These are phyloP conservation scores for Botryotinia calthae DNA, from an alignment of 2,329 filamentous ascomycete species.

Conservation along the genomic window DNA sequence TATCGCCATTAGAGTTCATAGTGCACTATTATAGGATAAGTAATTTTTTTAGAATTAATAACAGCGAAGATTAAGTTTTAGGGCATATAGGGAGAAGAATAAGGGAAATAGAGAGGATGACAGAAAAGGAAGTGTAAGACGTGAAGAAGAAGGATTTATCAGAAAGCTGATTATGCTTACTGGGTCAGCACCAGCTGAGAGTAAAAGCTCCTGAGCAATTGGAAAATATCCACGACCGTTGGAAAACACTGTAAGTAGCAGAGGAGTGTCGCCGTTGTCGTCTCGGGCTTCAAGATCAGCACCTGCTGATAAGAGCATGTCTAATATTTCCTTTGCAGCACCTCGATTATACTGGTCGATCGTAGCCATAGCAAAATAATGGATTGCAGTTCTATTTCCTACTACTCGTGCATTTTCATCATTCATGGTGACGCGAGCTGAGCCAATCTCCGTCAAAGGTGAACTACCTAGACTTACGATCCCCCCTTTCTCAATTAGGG, in stretches of 20 bases:
- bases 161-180: neutral
- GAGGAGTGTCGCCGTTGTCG: slow-evolving; percentile 21
- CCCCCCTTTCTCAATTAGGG: neutral
- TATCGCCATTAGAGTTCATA: neutral
- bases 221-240: neutral
- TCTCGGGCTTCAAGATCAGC: slow-evolving; percentile 32
- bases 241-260: slow-evolving; percentile 21
- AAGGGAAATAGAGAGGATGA: neutral
- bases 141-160: neutral
- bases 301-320: slow-evolving; percentile 29
- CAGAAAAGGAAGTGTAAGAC: neutral
- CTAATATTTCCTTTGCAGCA: slow-evolving; percentile 7
- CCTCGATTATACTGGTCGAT: neutral
- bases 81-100: neutral
- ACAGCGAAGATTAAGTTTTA: neutral
- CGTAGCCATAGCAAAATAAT: neutral
- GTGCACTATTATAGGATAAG: neutral
- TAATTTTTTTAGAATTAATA: neutral
- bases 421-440: no score
- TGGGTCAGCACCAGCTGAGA: slow-evolving; percentile 18
- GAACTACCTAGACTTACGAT: neutral
- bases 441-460: neutral
- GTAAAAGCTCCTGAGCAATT: neutral
- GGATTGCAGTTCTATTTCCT: neutral
- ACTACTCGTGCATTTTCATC: no score